These are phyloP conservation scores for Hygrophila difformis DNA, from an alignment of 257 asterid species.

Conservation along the genomic window DNA sequence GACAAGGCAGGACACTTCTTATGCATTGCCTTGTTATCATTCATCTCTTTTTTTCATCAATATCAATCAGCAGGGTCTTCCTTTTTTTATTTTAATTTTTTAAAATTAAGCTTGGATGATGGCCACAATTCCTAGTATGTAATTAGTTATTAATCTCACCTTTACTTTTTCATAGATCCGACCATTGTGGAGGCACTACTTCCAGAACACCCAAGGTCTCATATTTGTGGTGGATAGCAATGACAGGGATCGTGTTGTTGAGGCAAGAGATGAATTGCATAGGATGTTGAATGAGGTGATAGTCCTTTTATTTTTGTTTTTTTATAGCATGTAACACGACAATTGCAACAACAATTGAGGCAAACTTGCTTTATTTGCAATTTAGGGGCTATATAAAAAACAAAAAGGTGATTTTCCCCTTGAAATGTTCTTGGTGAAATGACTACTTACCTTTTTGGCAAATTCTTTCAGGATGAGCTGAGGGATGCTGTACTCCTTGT, in stretches of 20 bases:
- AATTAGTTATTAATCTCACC: neutral
- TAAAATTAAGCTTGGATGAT: neutral
- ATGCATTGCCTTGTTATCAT: too few species aligned
- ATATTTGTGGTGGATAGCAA: slow-evolving; percentile 88
- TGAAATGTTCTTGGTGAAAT: too few species aligned
- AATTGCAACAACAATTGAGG: neutral
- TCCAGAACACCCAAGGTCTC: slow-evolving; percentile 90
- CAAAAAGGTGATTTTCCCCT: too few species aligned
- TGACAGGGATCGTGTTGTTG: too few species aligned
- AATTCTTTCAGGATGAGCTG: too few species aligned
- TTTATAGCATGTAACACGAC: neutral
- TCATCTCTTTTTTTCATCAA: neutral
- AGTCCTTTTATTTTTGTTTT: neutral
- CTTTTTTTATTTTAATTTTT: neutral
- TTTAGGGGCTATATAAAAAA: too few species aligned
- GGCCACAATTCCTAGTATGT: slow-evolving; percentile 1
- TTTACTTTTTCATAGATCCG: slow-evolving; percentile 52
- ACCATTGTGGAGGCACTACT: slow-evolving; percentile 95
- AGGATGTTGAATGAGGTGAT: slow-evolving; percentile 85
- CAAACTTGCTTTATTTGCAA: too few species aligned
- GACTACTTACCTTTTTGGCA: too few species aligned
- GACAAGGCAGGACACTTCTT: slow-evolving; percentile 57
- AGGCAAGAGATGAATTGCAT: too few species aligned
- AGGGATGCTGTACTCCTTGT: too few species aligned
- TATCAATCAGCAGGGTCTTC: neutral